Conservation (phyloP, 441 rosid genomes). For the Lepidium campestre region DNA sequence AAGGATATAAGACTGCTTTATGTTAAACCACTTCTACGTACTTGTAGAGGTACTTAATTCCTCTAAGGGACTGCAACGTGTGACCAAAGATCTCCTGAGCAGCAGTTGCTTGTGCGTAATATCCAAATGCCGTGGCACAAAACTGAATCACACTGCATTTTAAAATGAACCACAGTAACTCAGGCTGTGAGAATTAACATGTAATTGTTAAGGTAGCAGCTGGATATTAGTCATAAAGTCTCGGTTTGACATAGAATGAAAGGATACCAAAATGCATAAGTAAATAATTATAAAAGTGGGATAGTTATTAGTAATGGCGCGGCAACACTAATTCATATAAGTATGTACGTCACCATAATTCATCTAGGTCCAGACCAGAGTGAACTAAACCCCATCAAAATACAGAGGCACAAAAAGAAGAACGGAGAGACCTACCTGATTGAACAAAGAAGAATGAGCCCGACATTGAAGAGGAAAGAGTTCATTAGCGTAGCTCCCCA, state of each 20-base stretch:
- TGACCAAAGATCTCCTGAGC: slow-evolving; percentile 98
- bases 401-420: not conserved
- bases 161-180: slow-evolving; percentile 8
- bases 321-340: not conserved
- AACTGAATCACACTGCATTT: slow-evolving; percentile 90
- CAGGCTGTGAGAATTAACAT: not conserved
- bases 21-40: slow-evolving; percentile 36
- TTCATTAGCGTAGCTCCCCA: slow-evolving; percentile 99
- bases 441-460: slow-evolving; percentile 88
- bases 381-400: not conserved
- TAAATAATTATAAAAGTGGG: not conserved
- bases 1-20: not conserved
- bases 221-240: not conserved
- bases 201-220: not conserved
- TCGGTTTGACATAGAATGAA: not conserved
- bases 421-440: slow-evolving; percentile 56
- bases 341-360: not conserved
- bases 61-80: slow-evolving; percentile 93
- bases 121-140: slow-evolving; percentile 95
- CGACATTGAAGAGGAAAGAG: slow-evolving; percentile 98
- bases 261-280: not conserved
- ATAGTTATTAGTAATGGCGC: not conserved
- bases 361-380: not conserved
- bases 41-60: slow-evolving; percentile 94
- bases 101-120: slow-evolving; percentile 99